Percentiles rank a stretch among this genome's conserved stretches.
phyloP scores from a whole-genome alignment of 2,329 filamentous ascomycete genomes.

The Orbilia ellipsospora region DNA sequence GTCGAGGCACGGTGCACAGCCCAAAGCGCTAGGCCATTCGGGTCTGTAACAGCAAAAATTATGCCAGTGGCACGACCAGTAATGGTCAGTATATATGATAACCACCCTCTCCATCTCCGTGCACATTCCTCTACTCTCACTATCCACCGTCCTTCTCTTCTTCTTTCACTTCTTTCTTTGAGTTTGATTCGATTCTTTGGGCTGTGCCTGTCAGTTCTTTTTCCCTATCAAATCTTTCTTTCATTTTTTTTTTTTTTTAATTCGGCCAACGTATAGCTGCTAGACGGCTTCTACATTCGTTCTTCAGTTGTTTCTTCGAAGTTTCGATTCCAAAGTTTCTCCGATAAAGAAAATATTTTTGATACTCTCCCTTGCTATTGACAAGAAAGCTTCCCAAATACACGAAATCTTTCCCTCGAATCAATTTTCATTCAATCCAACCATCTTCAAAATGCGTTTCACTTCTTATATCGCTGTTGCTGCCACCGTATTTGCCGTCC shows the following conservation, averaged over 20 bases:
- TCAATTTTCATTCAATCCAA: slow-evolving; percentile 8
- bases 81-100: slow-evolving; percentile 46
- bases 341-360: slow-evolving; percentile 17
- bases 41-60: slow-evolving; percentile 16
- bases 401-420: not conserved
- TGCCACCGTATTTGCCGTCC: slow-evolving; percentile 29
- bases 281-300: slow-evolving; percentile 39
- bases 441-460: slow-evolving; percentile 45
- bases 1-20: slow-evolving; percentile 12
- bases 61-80: slow-evolving; percentile 11
- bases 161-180: slow-evolving; percentile 1
- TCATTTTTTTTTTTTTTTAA: slow-evolving; percentile 39
- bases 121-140: slow-evolving; percentile 29
- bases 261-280: slow-evolving; percentile 40
- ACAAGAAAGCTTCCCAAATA: not conserved
- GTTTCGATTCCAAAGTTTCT: slow-evolving; percentile 7
- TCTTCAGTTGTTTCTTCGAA: slow-evolving; percentile 20
- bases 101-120: slow-evolving; percentile 26
- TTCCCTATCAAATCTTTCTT: slow-evolving; percentile 41
- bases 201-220: slow-evolving; percentile 52
- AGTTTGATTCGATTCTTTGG: slow-evolving; percentile 28
- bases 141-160: slow-evolving; percentile 42
- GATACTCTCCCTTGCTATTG: slow-evolving; percentile 8
- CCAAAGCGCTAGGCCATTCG: slow-evolving; percentile 38
- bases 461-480: slow-evolving; percentile 30